These are phyloP conservation scores for Aspergillus pseudoglaucus DNA, from an alignment of 2,329 filamentous ascomycete species.

Conservation along the genomic window DNA sequence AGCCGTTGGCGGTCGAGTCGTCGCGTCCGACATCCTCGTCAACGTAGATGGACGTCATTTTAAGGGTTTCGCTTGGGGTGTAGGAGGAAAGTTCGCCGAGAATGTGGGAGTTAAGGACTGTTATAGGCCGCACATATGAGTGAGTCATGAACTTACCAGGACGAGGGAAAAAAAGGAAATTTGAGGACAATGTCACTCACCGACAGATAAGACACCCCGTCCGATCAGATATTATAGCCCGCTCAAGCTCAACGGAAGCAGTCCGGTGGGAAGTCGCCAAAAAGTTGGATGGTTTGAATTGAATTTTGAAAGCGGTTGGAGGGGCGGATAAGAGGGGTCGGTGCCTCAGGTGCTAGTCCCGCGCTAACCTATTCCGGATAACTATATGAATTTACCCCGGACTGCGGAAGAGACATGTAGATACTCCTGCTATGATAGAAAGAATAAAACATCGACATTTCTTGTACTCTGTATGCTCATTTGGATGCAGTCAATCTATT, in stretches of 20 bases:
- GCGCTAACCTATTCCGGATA: background rate
- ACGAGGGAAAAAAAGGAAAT: background rate
- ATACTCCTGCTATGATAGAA: no score
- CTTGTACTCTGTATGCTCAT: no score
- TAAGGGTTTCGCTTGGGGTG: slow-evolving; percentile 5
- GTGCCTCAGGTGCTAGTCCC: background rate
- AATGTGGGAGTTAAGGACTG: background rate
- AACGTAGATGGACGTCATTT: slow-evolving; percentile 56
- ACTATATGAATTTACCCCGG: background rate
- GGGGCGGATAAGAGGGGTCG: background rate
- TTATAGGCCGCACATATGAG: slow-evolving; percentile 5
- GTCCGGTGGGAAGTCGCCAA: background rate
- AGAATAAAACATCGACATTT: no score
- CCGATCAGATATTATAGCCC: background rate
- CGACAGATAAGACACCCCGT: background rate
- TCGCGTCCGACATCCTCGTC: slow-evolving; percentile 75
- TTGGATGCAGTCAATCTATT: no score
- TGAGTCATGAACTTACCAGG: slow-evolving; percentile 11
- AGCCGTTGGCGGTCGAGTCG: slow-evolving; percentile 59
- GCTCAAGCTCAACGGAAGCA: background rate
- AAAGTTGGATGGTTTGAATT: background rate
- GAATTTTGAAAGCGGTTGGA: background rate
- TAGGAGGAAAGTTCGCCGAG: background rate
- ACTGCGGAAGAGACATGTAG: background rate
- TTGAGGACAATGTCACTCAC: slow-evolving; percentile 1